Base-by-base conservation (phyloP, 2,329 filamentous ascomycete genomes). In the Fusarium xylarioides region DNA sequence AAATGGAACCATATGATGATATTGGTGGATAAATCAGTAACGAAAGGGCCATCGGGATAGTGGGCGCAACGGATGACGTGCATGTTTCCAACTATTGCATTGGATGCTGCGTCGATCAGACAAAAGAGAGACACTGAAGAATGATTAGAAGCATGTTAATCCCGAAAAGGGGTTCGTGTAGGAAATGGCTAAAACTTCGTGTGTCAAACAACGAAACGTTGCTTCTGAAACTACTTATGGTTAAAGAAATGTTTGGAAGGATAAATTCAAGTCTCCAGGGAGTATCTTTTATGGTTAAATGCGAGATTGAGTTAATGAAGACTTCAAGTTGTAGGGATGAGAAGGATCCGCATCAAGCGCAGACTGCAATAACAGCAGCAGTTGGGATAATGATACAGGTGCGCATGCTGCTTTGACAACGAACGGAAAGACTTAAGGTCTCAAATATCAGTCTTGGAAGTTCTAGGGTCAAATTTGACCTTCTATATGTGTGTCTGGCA, bases 111-210 rank as follows among this genome's bases (percentile, higher is more conserved):
- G 12, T 10, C 9, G 26, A n/a, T 18, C 32, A 7, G n/a, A 23
- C 4, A 35, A 11, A 23, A 34, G 11, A 23, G 15, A 16, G 5
- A 37, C 23, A 64, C 52, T 21, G 21, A 54, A 21, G 62, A 42
- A 63, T 52, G n/a, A 37, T 44, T n/a, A 61, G 40, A 28, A 67
- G 53, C 14, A 63, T 55, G 30, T 42, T 60, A 26, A 70, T 53
- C 35, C 66, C 49, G 21, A 64, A 46, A 58, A 66, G 59, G 40
- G 72, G 68, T 11, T 44, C 35, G 54, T 63, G 56, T 40, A 70
- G 35, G 11, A 52, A 63, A 52, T 60, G 52, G 19, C 35, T 37
- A 19, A 38, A 52, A 42, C n/a, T 23, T 26, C 30, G 46, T 28
- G 44, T 38, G 16, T 56, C 35, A 26, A 62, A 32, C 60, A 28